Base-by-base conservation (phyloP, 441 rosid genomes). In the Aleurites moluccanus region DNA sequence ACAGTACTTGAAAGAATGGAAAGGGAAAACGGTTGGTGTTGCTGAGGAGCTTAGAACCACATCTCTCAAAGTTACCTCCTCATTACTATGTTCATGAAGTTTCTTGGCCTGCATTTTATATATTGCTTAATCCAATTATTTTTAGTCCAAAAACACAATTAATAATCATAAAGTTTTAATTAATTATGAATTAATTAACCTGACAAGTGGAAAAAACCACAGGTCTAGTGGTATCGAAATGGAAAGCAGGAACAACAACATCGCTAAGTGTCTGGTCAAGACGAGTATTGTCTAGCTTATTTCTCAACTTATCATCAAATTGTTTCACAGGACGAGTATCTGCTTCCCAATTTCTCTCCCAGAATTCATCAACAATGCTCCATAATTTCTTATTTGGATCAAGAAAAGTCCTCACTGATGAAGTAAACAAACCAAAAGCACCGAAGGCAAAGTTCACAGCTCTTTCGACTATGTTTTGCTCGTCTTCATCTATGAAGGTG, bases 21-120 rank as follows among this genome's bases (percentile, higher is more conserved):
- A 16, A 61, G 65, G 65, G 10, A 61, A 30, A 30, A 61, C 42
- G 1, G 44, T 62, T 6, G 66, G 66, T 7, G 42, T 62, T 16
- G 66, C 66, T 33, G 66, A 62, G 11, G 66, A 62, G 66, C 44
- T 62, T 5, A 30, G 66, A 62, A 62, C 66, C n/a, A 62, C 66
- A 33, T 62, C 66, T 62, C 66, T 62, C 3, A 62, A 14, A 18
- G 44, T 62, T 62, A 33, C 23, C 14, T 16, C 42, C 65, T 61
- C 65, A 2, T 61, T 61, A 30, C 4, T 15, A 3, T 61, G 9
- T 30, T 30, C 65, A 25, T 28, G 20, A 59, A 59, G 40, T 28
- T 61, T 61, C 40, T 28, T 61, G 9, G 65, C 65, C 65, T 61
- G 64, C 38, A 28, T 15, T 52, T 52, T 10, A 55, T 55, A 47